Conservation (phyloP, 345 rosid species). For the Schrenkiella parvula region DNA sequence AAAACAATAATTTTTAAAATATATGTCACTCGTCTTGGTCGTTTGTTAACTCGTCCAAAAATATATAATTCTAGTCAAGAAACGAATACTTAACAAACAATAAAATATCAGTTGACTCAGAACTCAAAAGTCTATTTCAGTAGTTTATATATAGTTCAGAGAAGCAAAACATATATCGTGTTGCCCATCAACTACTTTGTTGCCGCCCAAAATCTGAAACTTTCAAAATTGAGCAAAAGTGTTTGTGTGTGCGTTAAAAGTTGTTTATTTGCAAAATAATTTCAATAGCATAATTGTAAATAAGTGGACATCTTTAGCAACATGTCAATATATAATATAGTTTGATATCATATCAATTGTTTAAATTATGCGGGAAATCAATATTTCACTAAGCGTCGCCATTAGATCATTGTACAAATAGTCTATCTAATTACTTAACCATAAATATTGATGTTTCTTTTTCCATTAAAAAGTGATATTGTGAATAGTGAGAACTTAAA, state of each 20-base stretch:
- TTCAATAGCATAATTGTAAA: not conserved
- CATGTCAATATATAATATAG: not conserved
- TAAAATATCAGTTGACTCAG: constrained; percentile 11
- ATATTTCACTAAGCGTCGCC: not conserved
- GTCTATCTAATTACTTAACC: not conserved
- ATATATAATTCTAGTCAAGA: constrained; percentile 1
- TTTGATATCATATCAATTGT: not conserved
- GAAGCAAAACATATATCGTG: constrained; percentile 2
- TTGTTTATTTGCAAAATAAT: not conserved
- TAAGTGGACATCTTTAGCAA: not conserved
- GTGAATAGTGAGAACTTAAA: not conserved
- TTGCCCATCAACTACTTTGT: not conserved
- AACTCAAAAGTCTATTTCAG: not conserved
- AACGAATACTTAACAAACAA: not conserved
- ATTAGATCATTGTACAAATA: not conserved
- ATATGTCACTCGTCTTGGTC: constrained; percentile 25
- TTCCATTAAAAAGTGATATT: not conserved
- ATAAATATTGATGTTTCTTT: not conserved
- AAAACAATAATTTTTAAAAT: not conserved
- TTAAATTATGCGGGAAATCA: not conserved
- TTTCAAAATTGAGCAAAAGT: not conserved
- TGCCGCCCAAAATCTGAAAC: constrained; percentile 17
- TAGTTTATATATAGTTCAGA: not conserved
- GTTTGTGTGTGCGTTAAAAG: too few species aligned
- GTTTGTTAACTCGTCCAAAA: constrained; percentile 11